These are phyloP conservation scores for Yamadazyma paraphyllophila DNA, from an alignment of 805 yeast genomes.

Conservation along the genomic window DNA sequence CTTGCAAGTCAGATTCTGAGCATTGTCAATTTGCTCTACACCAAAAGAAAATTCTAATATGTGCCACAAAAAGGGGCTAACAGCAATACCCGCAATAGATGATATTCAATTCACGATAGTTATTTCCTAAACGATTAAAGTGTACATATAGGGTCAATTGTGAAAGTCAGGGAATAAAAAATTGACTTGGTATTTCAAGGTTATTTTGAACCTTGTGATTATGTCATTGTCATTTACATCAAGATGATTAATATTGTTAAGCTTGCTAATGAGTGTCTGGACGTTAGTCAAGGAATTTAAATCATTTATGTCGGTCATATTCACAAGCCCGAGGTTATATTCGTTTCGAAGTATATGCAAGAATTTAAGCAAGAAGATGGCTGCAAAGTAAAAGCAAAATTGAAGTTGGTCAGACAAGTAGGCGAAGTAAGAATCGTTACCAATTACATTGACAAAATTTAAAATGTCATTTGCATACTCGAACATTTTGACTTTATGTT, in stretches of 20 bases:
- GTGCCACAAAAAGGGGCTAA: background rate
- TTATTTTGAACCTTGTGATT: constrained; percentile 27
- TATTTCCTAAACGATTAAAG: background rate
- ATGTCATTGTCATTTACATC: constrained; percentile 28
- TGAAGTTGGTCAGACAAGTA: constrained; percentile 72
- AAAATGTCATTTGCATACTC: constrained; percentile 44
- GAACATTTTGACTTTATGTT: constrained; percentile 33
- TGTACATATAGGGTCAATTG: background rate
- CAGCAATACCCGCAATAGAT: background rate
- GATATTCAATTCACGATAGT: background rate
- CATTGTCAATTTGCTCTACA: background rate
- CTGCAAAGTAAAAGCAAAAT: constrained; percentile 46
- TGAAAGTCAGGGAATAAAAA: constrained; percentile 11
- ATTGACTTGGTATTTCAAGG: constrained; percentile 15
- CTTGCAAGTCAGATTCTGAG: background rate
- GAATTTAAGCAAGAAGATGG: constrained; percentile 33
- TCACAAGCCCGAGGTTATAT: constrained; percentile 6
- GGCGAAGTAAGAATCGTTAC: constrained; percentile 58
- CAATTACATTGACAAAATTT: constrained; percentile 38
- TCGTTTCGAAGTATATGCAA: constrained; percentile 12
- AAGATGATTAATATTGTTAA: constrained; percentile 27
- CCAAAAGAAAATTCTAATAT: background rate
- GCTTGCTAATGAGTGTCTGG: constrained; percentile 24
- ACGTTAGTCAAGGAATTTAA: constrained; percentile 15
- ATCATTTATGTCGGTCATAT: constrained; percentile 10